Percentiles rank a stretch among this genome's conserved stretches.
Conservation (phyloP, 2,329 filamentous ascomycete species). For the Ophiostoma perfectum region DNA sequence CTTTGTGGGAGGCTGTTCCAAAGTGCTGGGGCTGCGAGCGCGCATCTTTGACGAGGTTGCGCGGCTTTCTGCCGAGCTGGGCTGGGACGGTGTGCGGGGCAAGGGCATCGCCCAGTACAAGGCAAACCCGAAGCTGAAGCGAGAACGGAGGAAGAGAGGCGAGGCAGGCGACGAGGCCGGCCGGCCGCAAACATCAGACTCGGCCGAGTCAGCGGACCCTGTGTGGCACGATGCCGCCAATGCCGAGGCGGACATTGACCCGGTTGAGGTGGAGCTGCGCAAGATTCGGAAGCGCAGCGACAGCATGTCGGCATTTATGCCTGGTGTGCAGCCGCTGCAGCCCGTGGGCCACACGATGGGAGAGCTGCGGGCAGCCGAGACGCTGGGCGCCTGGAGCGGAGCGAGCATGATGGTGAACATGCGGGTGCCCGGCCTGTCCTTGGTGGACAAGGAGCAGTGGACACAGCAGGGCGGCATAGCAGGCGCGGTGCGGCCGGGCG, state of each 20-base stretch:
- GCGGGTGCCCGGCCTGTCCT: constrained; percentile 62
- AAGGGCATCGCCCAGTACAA: constrained; percentile 53
- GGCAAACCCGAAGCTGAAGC: constrained; percentile 41
- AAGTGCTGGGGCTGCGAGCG: constrained; percentile 71
- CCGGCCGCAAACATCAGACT: not conserved
- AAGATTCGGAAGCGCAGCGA: constrained; percentile 31
- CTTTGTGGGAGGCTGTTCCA: constrained; percentile 75
- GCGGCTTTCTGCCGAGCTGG: constrained; percentile 57
- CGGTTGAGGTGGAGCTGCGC: constrained; percentile 54
- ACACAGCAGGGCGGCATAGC: constrained; percentile 57
- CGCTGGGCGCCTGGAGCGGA: constrained; percentile 68
- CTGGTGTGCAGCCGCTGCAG: constrained; percentile 17
- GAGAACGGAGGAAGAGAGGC: constrained; percentile 6
- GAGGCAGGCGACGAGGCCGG: constrained; percentile 26
- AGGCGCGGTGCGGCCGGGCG: constrained; percentile 55
- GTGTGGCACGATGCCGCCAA: constrained; percentile 31
- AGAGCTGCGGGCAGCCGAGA: constrained; percentile 60
- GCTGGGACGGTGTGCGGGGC: constrained; percentile 73
- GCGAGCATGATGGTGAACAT: constrained; percentile 65
- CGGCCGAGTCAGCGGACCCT: constrained; percentile 26
- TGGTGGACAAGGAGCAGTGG: constrained; percentile 68
- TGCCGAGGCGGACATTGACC: constrained; percentile 45
- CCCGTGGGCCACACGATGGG: constrained; percentile 34
- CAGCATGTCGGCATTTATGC: constrained; percentile 24
- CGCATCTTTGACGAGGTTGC: constrained; percentile 72